phyloP scores from a whole-genome alignment of 2,329 filamentous ascomycete genomes.

The Neopestalotiopsis sp. region DNA sequence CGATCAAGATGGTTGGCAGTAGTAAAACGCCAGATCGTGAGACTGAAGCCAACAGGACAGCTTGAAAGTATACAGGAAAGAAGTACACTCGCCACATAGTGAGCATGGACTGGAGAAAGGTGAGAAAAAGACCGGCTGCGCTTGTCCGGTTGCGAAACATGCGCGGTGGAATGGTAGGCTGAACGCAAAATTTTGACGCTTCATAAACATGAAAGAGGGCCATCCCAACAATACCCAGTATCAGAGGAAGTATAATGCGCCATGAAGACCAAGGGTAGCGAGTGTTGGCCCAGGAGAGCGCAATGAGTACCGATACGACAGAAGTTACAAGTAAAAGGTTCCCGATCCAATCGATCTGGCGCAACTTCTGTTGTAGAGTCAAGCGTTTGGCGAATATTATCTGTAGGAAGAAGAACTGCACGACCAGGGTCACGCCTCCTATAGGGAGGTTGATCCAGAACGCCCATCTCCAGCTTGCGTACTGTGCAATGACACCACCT shows the following conservation, averaged over 20 bases:
- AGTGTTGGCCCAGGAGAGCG: conserved; percentile 34
- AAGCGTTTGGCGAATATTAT: conserved; percentile 8
- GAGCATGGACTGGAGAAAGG: conserved; percentile 43
- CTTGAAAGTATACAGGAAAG: conserved; percentile 62
- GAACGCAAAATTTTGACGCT: background rate
- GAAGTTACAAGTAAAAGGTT: conserved; percentile 39
- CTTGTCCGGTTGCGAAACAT: conserved; percentile 51
- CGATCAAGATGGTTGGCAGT: background rate
- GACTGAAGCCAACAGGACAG: conserved; percentile 40
- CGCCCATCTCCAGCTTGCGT: conserved; percentile 41
- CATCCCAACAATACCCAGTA: conserved; percentile 17
- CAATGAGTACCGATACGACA: conserved; percentile 39
- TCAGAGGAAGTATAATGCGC: conserved; percentile 20
- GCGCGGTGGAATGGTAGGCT: conserved; percentile 40
- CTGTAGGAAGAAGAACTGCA: conserved; percentile 36
- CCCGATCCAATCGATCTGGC: conserved; percentile 41
- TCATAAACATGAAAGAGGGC: background rate
- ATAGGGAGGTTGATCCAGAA: conserved; percentile 43
- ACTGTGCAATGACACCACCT: background rate
- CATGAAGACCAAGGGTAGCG: conserved; percentile 23
- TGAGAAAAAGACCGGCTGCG: conserved; percentile 33
- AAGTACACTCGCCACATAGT: conserved; percentile 42
- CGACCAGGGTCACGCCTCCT: conserved; percentile 29
- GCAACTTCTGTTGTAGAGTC: conserved; percentile 9
- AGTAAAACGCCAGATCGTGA: background rate